These are phyloP conservation scores for Scheffersomyces ergatensis DNA, from an alignment of 805 yeast genomes.

Conservation along the genomic window DNA sequence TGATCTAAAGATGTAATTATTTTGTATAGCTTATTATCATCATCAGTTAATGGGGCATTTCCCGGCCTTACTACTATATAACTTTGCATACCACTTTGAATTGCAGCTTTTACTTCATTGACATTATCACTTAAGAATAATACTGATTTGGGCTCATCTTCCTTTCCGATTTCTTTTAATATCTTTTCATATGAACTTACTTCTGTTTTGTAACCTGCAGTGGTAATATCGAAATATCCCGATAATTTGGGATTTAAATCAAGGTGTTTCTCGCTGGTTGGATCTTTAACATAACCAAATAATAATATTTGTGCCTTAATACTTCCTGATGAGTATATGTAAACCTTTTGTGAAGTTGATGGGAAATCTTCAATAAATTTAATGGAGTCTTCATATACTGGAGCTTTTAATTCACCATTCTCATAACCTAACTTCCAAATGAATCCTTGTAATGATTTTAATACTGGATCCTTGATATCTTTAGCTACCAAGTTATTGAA, in stretches of 20 bases:
- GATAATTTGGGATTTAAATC: slow-evolving; percentile 54
- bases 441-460: slow-evolving; percentile 79
- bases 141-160: slow-evolving; percentile 29
- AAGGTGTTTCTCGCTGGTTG: slow-evolving; percentile 20
- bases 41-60: slow-evolving; percentile 49
- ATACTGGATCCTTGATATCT: slow-evolving; percentile 74
- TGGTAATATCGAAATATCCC: slow-evolving; percentile 83
- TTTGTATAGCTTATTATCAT: slow-evolving; percentile 22
- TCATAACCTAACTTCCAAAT: slow-evolving; percentile 82
- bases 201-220: slow-evolving; percentile 72
- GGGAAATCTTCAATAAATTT: slow-evolving; percentile 38
- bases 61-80: slow-evolving; percentile 72
- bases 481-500: slow-evolving; percentile 54
- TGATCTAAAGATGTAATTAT: slow-evolving; percentile 18
- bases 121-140: slow-evolving; percentile 81
- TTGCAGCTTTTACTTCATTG: slow-evolving; percentile 74
- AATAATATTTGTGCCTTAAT: slow-evolving; percentile 81
- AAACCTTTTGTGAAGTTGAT: slow-evolving; percentile 33
- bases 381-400: slow-evolving; percentile 73
- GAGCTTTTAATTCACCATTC: slow-evolving; percentile 73
- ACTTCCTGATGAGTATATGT: slow-evolving; percentile 87
- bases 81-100: slow-evolving; percentile 58
- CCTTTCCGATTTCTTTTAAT: slow-evolving; percentile 35
- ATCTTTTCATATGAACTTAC: slow-evolving; percentile 59
- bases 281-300: slow-evolving; percentile 55